These are phyloP conservation scores for Aspergillus novoparasiticus DNA, from an alignment of 2,329 filamentous ascomycete species.

Conservation along the genomic window DNA sequence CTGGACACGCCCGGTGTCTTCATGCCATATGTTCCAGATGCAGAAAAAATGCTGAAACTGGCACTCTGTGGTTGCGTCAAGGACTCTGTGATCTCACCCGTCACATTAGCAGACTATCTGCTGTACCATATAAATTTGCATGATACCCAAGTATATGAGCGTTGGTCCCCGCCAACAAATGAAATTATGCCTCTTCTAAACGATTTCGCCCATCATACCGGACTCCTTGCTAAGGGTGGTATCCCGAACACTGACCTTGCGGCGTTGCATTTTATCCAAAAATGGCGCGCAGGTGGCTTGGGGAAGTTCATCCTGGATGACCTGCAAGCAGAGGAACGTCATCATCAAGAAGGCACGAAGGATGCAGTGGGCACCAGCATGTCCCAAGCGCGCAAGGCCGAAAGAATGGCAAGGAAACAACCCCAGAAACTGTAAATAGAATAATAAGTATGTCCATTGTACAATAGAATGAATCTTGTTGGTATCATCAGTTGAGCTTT, in stretches of 20 bases:
- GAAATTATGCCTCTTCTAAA: constrained; percentile 74
- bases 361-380: constrained; percentile 42
- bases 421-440: constrained; percentile 23
- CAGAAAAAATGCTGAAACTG: constrained; percentile 92
- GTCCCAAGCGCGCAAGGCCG: constrained; percentile 46
- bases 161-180: constrained; percentile 75
- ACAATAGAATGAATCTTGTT: constrained; percentile 25
- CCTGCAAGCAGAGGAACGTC: constrained; percentile 63
- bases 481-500: constrained; percentile 22
- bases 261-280: constrained; percentile 77
- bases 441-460: constrained; percentile 27
- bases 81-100: constrained; percentile 76
- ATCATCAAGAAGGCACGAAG: constrained; percentile 40
- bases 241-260: constrained; percentile 70
- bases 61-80: constrained; percentile 88
- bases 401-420: constrained; percentile 36
- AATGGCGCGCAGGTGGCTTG: constrained; percentile 76
- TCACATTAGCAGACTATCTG: constrained; percentile 85
- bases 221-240: constrained; percentile 74
- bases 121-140: constrained; percentile 78
- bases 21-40: constrained; percentile 82
- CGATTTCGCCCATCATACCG: constrained; percentile 71
- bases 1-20: constrained; percentile 95
- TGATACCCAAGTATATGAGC: constrained; percentile 63
- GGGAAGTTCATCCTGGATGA: constrained; percentile 81